phyloP scores from a whole-genome alignment of 257 asterid species.

The Fraxinus excelsior region DNA sequence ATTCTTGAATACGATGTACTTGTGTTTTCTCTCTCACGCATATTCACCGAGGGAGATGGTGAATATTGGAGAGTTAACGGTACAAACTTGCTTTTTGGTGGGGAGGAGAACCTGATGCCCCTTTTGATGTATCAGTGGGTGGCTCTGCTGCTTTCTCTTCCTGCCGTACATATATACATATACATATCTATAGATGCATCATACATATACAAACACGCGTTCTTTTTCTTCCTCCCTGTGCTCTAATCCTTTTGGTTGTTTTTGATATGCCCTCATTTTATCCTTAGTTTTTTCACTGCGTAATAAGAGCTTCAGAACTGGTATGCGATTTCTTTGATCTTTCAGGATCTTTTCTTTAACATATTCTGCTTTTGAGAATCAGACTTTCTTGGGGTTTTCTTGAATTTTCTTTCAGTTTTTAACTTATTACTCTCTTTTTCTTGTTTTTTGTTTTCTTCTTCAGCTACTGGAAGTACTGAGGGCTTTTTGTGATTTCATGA shows the following conservation, averaged over 20 bases:
- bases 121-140: slow-evolving; percentile 84
- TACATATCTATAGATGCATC: neutral
- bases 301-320: slow-evolving; percentile 15
- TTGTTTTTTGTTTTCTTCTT: neutral
- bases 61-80: slow-evolving; percentile 42
- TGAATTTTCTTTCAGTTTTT: neutral
- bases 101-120: slow-evolving; percentile 76
- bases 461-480: neutral
- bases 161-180: slow-evolving; percentile 9
- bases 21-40: slow-evolving; percentile 28
- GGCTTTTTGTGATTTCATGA: slow-evolving; percentile 49
- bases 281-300: neutral
- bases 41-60: slow-evolving; percentile 38
- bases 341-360: slow-evolving; percentile 2
- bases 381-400: slow-evolving; percentile 13
- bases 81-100: slow-evolving; percentile 59
- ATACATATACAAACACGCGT: slow-evolving; percentile 7
- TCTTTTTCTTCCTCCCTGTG: slow-evolving; percentile 12
- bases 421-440: neutral
- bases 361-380: neutral
- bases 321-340: neutral
- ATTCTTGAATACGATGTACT: neutral
- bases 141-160: slow-evolving; percentile 51
- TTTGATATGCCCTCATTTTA: slow-evolving; percentile 18
- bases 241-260: slow-evolving; percentile 15